These are phyloP conservation scores for Debaryomycetaceae sp. DNA, from an alignment of 1,139 yeast genomes.

Conservation along the genomic window DNA sequence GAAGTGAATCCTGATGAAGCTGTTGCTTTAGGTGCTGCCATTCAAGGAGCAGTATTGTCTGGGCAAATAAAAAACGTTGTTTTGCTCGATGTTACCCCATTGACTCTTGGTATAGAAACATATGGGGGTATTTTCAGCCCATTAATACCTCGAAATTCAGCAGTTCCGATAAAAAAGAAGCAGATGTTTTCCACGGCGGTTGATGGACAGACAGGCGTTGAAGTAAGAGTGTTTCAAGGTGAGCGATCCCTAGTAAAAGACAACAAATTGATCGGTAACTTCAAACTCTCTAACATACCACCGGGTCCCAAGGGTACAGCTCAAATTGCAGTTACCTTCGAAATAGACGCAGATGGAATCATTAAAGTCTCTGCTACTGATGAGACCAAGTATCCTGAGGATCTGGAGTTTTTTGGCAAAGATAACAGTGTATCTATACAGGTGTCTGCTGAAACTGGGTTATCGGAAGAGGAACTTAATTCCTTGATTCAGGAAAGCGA, in stretches of 20 bases:
- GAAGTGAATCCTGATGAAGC: slow-evolving; percentile 82
- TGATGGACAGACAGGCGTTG: slow-evolving; percentile 82
- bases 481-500: slow-evolving; percentile 52
- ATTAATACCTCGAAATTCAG: slow-evolving; percentile 69
- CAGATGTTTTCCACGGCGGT: slow-evolving; percentile 79
- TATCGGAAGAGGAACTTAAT: slow-evolving; percentile 61
- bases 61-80: slow-evolving; percentile 73
- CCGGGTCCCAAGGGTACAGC: slow-evolving; percentile 75
- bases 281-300: slow-evolving; percentile 65
- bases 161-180: slow-evolving; percentile 69
- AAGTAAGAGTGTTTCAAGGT: slow-evolving; percentile 74
- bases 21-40: slow-evolving; percentile 81
- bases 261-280: slow-evolving; percentile 70
- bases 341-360: slow-evolving; percentile 80
- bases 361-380: slow-evolving; percentile 64
- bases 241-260: slow-evolving; percentile 72
- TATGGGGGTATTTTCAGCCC: slow-evolving; percentile 81
- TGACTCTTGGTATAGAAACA: slow-evolving; percentile 77
- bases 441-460: slow-evolving; percentile 66
- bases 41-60: slow-evolving; percentile 74
- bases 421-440: slow-evolving; percentile 54
- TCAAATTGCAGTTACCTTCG: slow-evolving; percentile 69
- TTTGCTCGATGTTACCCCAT: slow-evolving; percentile 72
- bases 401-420: slow-evolving; percentile 24
- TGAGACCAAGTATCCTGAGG: slow-evolving; percentile 11